Conservation (phyloP, 805 yeast species). For the Ascoidea asiatica region DNA sequence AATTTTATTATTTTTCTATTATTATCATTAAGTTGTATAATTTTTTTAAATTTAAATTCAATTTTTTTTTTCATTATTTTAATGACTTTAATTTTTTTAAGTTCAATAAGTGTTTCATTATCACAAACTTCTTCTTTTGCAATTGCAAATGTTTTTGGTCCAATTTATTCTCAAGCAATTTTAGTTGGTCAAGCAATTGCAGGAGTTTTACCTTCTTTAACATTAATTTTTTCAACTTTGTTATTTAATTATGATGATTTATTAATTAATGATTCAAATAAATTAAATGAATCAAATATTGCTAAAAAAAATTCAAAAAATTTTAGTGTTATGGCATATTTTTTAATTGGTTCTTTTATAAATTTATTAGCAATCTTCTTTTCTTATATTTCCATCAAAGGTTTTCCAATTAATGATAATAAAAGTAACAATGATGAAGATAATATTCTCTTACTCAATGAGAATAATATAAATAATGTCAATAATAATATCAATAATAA, state of each 20-base stretch:
- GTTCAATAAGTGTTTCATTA: conserved; percentile 65
- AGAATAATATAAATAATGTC: background rate
- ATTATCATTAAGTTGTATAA: conserved; percentile 39
- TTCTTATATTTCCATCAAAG: conserved; percentile 22
- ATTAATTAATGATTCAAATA: background rate
- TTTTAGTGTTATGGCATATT: conserved; percentile 23
- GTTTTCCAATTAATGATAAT: conserved; percentile 10
- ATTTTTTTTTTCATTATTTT: conserved; percentile 29
- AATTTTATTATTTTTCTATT: conserved; percentile 44
- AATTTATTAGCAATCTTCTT: conserved; percentile 27
- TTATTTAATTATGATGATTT: conserved; percentile 2
- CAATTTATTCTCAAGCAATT: conserved; percentile 72
- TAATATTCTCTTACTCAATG: background rate
- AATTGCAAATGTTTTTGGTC: conserved; percentile 61
- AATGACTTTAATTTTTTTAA: conserved; percentile 47
- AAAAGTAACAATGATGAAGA: conserved; percentile 4
- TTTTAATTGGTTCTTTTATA: conserved; percentile 36
- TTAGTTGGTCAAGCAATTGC: conserved; percentile 94
- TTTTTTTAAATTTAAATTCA: conserved; percentile 17
- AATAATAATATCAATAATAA: background rate
- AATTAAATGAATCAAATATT: conserved; percentile 2
- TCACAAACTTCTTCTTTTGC: conserved; percentile 91
- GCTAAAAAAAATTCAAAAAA: conserved; percentile 8
- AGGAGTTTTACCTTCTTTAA: conserved; percentile 80
- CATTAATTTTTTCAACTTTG: conserved; percentile 42